phyloP scores from a whole-genome alignment of 345 rosid species.

The Psidium friedrichsthalianum region DNA sequence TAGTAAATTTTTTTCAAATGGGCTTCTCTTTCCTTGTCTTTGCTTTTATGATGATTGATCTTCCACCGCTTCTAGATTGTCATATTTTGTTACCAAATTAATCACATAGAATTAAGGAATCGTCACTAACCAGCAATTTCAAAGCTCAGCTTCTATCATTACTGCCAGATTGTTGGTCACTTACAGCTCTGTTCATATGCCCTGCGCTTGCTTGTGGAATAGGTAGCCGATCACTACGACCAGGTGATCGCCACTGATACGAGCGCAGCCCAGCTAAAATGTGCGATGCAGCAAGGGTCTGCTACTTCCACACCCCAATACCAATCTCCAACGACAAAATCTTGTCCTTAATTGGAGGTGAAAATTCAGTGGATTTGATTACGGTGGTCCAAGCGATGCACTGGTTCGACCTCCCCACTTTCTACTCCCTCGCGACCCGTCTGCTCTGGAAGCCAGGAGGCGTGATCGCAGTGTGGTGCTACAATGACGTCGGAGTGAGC shows the following conservation, averaged over 20 bases:
- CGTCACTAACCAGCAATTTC: not conserved
- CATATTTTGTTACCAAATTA: no score
- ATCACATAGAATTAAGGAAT: no score
- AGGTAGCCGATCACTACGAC: constrained; percentile 49
- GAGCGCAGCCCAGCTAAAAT: constrained; percentile 36
- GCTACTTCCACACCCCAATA: constrained; percentile 34
- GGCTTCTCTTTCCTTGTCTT: not conserved
- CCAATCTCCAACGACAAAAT: constrained; percentile 38
- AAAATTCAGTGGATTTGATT: constrained; percentile 43
- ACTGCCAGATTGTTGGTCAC: not conserved
- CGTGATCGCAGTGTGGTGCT: constrained; percentile 43
- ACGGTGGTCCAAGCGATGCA: constrained; percentile 46
- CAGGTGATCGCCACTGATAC: constrained; percentile 34
- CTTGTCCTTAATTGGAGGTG: constrained; percentile 30
- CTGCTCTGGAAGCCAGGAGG: constrained; percentile 57
- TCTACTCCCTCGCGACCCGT: constrained; percentile 35
- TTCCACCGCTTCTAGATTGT: not conserved
- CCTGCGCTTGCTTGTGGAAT: not conserved
- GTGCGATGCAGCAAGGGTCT: constrained; percentile 23
- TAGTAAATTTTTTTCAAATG: not conserved
- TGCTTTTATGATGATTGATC: not conserved
- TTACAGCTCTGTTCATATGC: not conserved
- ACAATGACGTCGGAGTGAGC: not conserved
- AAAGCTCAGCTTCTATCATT: not conserved
- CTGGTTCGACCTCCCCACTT: constrained; percentile 55